Evolutionary conservation across 192 early-diverging fungal species (phyloP), one percentile per base, ranked within the genome.

Genomic region (Rhizophagus clarus): DNA sequence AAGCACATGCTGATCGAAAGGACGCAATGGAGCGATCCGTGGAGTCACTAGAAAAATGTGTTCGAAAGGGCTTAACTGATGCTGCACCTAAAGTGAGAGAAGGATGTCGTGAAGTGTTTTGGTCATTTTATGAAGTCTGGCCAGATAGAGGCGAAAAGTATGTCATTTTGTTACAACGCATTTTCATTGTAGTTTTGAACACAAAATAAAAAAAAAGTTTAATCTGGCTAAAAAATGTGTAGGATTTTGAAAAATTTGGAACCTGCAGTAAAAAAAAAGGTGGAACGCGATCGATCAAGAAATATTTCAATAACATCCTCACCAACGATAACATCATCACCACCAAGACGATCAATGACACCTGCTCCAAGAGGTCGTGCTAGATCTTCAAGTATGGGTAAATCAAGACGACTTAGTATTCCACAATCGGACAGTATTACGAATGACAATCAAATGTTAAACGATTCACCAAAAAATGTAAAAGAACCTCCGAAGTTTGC

Each of bases 21-120:
- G 67, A 42, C 20, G 29, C 68, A 11, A 81, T 87, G 40, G 84
- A 87, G 32, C 60, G 81, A 74, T 76, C 72, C 2, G 74, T 75
- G 4, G 84, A 85, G 32, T 71, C 80, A 32, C 70, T 84, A 15
- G 81, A 77, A 49, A 81, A 84, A 20, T 79, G 85, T 47, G 61
- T 87, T 12, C 71, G 80, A 76, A 87, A 87, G 63, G 84, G 82
- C n/a, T 24, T 87, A 22, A 61, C 72, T 45, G 86, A 87, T 81
- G 81, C 86, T 40, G 79, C 77, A 7, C 81, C 84, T 14, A 76
- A 62, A 28, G 86, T 87, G 7, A 80, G 85, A 10, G 81, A 84
- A 74, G 74, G 71, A n/a, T 72, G 82, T 51, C 81, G 86, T 42
- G 81, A 80, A 34, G 79, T 79, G 2, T 87, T 84, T 75, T 85